phyloP scores from a whole-genome alignment of 176 grass and related monocot genomes.

The Areca catechu region DNA sequence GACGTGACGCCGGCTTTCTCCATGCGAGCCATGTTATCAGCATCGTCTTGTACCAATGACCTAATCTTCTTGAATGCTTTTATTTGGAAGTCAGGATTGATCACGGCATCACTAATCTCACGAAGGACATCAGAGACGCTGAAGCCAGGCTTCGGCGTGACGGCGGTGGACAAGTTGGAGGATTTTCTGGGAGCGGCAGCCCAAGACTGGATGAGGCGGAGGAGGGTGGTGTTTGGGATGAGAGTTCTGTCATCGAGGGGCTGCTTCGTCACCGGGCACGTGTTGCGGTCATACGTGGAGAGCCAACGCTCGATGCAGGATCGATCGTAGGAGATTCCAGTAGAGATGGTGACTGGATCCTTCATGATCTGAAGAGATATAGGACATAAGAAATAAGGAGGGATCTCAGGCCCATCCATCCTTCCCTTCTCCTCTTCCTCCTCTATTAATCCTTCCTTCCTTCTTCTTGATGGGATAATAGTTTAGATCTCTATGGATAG shows the following conservation, averaged over 20 bases:
- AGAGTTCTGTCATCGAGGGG: neutral
- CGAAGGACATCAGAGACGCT: neutral
- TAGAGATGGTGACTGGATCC: constrained; percentile 14
- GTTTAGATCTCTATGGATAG: too few species aligned
- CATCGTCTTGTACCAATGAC: neutral
- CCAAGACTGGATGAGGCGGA: constrained; percentile 22
- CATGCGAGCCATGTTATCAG: neutral
- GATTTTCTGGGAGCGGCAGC: neutral
- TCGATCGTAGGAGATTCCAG: constrained; percentile 20
- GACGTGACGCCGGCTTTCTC: constrained; percentile 6
- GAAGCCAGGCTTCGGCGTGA: neutral
- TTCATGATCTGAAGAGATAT: constrained; percentile 24
- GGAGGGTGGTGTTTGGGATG: constrained; percentile 23
- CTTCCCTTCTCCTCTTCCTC: neutral
- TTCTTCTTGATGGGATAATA: too few species aligned
- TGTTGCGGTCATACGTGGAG: neutral
- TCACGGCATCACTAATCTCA: neutral
- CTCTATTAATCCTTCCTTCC: too few species aligned
- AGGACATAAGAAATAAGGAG: constrained; percentile 9
- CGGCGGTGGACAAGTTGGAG: neutral
- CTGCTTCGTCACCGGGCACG: constrained; percentile 17
- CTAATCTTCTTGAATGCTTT: constrained; percentile 3
- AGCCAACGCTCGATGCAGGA: constrained; percentile 11
- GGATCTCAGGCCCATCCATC: neutral
- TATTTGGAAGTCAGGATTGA: neutral